phyloP scores from a whole-genome alignment of 2,329 filamentous ascomycete species.

The Fusarium luffae region DNA sequence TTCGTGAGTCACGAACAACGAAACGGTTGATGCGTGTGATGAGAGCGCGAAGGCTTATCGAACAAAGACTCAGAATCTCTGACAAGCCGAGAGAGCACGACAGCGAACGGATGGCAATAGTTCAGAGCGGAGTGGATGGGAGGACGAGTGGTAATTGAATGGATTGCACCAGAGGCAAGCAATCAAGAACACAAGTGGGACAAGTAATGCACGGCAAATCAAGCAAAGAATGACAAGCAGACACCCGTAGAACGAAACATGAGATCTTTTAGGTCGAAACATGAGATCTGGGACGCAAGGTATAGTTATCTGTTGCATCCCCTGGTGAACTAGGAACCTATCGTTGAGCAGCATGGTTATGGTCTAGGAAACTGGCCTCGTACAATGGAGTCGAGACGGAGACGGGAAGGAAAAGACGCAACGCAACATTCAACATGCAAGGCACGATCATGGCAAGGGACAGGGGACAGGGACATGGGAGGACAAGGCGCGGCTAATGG shows the following conservation, averaged over 20 bases:
- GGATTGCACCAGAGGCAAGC: constrained; percentile 35
- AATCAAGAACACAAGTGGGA: constrained; percentile 37
- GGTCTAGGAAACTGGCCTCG: constrained; percentile 44
- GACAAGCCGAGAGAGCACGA: constrained; percentile 35
- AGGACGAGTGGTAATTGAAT: constrained; percentile 44
- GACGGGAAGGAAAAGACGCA: constrained; percentile 12
- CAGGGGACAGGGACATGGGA: constrained; percentile 4
- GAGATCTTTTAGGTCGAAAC: constrained; percentile 28
- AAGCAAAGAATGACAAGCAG: constrained; percentile 31
- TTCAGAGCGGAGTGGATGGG: constrained; percentile 18
- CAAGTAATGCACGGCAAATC: constrained; percentile 34
- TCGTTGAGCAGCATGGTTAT: constrained; percentile 32
- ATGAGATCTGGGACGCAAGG: constrained; percentile 31
- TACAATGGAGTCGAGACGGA: constrained; percentile 21
- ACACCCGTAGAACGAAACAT: constrained; percentile 41
- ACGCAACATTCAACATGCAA: constrained; percentile 14
- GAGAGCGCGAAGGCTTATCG: constrained; percentile 27
- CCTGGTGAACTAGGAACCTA: constrained; percentile 30
- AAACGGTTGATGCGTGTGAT: constrained; percentile 30
- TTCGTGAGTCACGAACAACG: constrained; percentile 45
- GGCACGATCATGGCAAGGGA: constrained; percentile 23
- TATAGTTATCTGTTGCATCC: constrained; percentile 23
- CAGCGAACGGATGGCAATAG: constrained; percentile 33
- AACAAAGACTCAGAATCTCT: constrained; percentile 8
- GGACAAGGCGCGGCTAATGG: constrained; percentile 35